Evolutionary conservation across 2,329 filamentous ascomycete genomes (phyloP).

Genomic region (Venturia oleaginea): DNA sequence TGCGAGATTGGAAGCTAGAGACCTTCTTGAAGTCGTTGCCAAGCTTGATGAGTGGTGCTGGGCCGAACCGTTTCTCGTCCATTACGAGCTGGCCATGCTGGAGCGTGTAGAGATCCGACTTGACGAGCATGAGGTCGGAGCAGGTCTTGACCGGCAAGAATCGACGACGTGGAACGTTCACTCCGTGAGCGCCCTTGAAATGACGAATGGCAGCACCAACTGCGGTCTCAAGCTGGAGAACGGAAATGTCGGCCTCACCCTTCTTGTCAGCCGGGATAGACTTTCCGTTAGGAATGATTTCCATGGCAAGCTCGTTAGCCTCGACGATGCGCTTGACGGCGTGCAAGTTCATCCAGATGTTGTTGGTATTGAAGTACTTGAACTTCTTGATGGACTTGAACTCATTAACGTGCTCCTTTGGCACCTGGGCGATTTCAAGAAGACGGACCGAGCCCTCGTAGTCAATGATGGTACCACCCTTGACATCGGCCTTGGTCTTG

Average conservation of each 20-base stretch:
- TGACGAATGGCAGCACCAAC: slow-evolving; percentile 98
- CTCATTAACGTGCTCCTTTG: slow-evolving; percentile 99
- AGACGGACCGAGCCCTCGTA: slow-evolving; percentile 95
- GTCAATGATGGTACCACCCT: slow-evolving; percentile 99
- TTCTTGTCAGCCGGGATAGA: slow-evolving; percentile 98
- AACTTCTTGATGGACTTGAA: slow-evolving; percentile 99
- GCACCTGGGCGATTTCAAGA: slow-evolving; percentile 96
- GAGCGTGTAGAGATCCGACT: slow-evolving; percentile 96
- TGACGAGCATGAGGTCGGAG: slow-evolving; percentile 98
- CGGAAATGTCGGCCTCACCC: slow-evolving; percentile 95
- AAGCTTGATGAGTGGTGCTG: slow-evolving; percentile 96
- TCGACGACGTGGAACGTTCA: slow-evolving; percentile 93
- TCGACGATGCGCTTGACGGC: slow-evolving; percentile 98
- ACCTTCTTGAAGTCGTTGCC: slow-evolving; percentile 99
- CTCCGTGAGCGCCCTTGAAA: slow-evolving; percentile 96
- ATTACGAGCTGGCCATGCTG: slow-evolving; percentile 98
- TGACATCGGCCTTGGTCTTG: slow-evolving; percentile 99
- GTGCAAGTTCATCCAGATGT: slow-evolving; percentile 98
- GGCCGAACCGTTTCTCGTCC: slow-evolving; percentile 91
- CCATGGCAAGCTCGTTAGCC: slow-evolving; percentile 97
- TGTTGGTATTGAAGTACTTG: slow-evolving; percentile 99
- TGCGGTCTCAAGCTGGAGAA: slow-evolving; percentile 96
- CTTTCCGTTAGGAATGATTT: slow-evolving; percentile 99
- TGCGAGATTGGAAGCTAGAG: slow-evolving; percentile 86
- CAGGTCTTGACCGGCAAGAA: slow-evolving; percentile 99